A percentile compares a stretch with the other conserved stretches of the same genome.
These are phyloP conservation scores for Colletotrichum echinochloae DNA, from an alignment of 2,329 filamentous ascomycete genomes.

Conservation along the genomic window DNA sequence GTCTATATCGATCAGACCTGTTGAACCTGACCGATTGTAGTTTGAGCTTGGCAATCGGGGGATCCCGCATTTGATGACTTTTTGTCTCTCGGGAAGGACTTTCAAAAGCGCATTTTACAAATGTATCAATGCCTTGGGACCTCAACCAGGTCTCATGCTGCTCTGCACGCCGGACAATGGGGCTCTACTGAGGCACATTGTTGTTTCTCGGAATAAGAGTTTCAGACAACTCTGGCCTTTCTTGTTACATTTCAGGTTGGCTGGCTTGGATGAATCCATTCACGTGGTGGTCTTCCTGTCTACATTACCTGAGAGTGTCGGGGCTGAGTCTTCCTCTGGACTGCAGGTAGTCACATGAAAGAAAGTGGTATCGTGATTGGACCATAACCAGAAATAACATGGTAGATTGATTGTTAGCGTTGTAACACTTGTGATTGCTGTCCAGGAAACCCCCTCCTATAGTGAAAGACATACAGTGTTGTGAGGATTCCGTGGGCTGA, in stretches of 20 bases:
- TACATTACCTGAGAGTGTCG: not conserved
- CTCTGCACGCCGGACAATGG: too few relatives aligned
- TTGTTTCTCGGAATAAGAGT: not conserved
- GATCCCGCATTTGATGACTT: not conserved
- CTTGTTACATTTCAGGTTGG: too few relatives aligned
- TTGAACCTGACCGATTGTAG: not conserved
- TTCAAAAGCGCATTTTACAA: not conserved
- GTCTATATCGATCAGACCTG: not conserved
- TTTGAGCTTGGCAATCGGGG: not conserved
- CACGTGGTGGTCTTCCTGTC: not conserved
- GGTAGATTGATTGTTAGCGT: not conserved
- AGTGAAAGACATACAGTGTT: too few relatives aligned
- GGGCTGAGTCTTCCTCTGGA: too few relatives aligned
- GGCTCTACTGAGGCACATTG: not conserved
- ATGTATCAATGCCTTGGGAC: not conserved
- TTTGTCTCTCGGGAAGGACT: not conserved
- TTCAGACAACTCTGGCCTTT: not conserved
- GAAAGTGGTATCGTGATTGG: not conserved
- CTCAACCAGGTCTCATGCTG: not conserved
- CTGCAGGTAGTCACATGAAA: not conserved
- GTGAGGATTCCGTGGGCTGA: too few relatives aligned
- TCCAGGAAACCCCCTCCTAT: too few relatives aligned
- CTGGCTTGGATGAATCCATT: not conserved
- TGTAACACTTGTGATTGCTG: too few relatives aligned
- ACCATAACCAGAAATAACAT: too few relatives aligned